These are phyloP conservation scores for Jatropha curcas DNA, from an alignment of 345 rosid genomes.

Conservation along the genomic window DNA sequence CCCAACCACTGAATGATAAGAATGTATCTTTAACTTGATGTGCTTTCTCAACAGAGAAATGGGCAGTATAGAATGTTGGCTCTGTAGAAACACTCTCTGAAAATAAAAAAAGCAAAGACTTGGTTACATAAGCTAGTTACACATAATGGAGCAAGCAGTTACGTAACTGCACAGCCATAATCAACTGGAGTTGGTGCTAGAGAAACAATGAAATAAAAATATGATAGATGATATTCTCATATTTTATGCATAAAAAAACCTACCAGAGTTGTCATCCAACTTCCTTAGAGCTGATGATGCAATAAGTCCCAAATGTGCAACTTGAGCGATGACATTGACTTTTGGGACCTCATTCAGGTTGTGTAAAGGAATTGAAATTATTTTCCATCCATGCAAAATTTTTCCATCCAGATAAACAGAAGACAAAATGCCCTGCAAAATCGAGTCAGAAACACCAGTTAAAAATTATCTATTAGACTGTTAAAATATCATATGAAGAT, in stretches of 20 bases:
- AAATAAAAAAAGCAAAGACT: slow-evolving; percentile 17
- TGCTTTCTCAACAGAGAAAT: slow-evolving; percentile 44
- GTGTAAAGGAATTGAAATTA: slow-evolving; percentile 70
- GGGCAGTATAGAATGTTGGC: slow-evolving; percentile 71
- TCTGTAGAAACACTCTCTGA: slow-evolving; percentile 51
- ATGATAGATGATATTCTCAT: slow-evolving; percentile 1
- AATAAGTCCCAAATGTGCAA: slow-evolving; percentile 26
- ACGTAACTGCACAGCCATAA: slow-evolving; percentile 4
- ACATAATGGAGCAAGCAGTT: neutral
- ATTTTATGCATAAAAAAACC: slow-evolving; percentile 10
- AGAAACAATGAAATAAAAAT: neutral
- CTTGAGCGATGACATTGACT: slow-evolving; percentile 37
- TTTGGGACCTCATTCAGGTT: slow-evolving; percentile 58
- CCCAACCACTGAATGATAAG: slow-evolving; percentile 79
- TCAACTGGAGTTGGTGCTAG: neutral
- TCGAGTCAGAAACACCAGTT: neutral
- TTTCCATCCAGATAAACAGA: slow-evolving; percentile 63
- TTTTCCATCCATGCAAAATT: slow-evolving; percentile 72
- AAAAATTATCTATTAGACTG: neutral
- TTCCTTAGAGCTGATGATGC: slow-evolving; percentile 27
- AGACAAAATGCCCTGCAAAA: slow-evolving; percentile 75
- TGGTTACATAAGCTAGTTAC: neutral
- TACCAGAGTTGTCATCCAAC: slow-evolving; percentile 39
- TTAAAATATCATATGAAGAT: neutral
- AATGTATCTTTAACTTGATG: slow-evolving; percentile 67